These are phyloP conservation scores for Rutstroemia sp. DNA, from an alignment of 2,329 filamentous ascomycete species.

Conservation along the genomic window DNA sequence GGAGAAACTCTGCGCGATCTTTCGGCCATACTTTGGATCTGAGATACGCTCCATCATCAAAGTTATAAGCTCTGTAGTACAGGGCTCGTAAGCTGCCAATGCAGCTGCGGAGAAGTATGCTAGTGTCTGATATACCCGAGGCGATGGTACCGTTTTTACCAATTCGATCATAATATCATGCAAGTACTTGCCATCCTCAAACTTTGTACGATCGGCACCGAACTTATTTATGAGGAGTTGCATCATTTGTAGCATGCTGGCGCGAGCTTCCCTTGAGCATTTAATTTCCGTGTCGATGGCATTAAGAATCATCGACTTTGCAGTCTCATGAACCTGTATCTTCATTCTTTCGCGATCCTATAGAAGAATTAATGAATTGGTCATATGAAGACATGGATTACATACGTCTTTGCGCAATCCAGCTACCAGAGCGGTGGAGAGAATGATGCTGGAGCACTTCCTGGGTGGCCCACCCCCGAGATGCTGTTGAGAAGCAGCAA, in stretches of 20 bases:
- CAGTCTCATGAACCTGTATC: conserved; percentile 15
- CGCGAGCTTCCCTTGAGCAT: conserved; percentile 12
- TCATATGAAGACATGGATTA: background rate
- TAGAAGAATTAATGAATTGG: conserved; percentile 7
- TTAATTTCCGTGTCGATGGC: conserved; percentile 11
- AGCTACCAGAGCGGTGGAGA: conserved; percentile 15
- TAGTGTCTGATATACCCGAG: conserved; percentile 19
- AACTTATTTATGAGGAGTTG: conserved; percentile 29
- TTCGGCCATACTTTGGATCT: conserved; percentile 12
- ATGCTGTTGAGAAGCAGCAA: conserved; percentile 3
- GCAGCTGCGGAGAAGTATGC: conserved; percentile 25
- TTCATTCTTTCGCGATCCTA: conserved; percentile 11
- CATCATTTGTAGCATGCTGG: conserved; percentile 20
- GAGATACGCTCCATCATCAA: conserved; percentile 21
- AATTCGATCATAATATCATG: conserved; percentile 15
- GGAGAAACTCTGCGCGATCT: conserved; percentile 23
- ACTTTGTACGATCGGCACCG: conserved; percentile 11
- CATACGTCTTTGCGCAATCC: conserved; percentile 21
- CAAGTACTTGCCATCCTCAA: conserved; percentile 5
- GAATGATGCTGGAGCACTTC: conserved; percentile 8
- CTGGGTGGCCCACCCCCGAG: conserved; percentile 2
- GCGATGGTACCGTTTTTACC: conserved; percentile 1
- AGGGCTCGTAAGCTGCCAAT: conserved; percentile 18
- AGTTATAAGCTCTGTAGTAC: conserved; percentile 13
- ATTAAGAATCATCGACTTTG: conserved; percentile 21